Conservation (phyloP, 129 eudicot genomes). For the Chrysanthemum lavandulifolium region DNA sequence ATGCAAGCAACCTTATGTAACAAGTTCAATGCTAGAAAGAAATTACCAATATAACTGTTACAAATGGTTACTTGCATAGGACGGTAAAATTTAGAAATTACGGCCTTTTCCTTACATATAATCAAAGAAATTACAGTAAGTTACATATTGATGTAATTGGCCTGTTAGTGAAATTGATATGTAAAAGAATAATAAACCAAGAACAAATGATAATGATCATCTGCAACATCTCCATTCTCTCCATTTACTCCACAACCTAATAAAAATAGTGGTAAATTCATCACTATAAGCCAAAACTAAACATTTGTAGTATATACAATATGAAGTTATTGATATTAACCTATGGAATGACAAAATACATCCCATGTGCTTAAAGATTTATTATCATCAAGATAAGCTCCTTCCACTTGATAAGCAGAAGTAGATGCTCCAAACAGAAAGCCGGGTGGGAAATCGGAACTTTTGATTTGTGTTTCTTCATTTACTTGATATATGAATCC, state of each 20-base stretch:
- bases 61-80: too few relatives aligned
- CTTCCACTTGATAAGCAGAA: slow-evolving; percentile 84
- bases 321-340: slow-evolving; percentile 4
- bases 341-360: slow-evolving; percentile 37
- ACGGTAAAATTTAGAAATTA: too few relatives aligned
- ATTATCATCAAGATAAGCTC: slow-evolving; percentile 59
- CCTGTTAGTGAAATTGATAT: not conserved
- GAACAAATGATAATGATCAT: slow-evolving; percentile 74
- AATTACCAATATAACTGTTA: too few relatives aligned
- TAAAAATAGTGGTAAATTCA: not conserved
- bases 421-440: slow-evolving; percentile 67
- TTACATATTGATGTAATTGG: not conserved
- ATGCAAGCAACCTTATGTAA: too few relatives aligned
- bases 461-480: slow-evolving; percentile 10
- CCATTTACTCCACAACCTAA: slow-evolving; percentile 40
- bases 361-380: slow-evolving; percentile 62
- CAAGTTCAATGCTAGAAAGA: too few relatives aligned
- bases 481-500: slow-evolving; percentile 7
- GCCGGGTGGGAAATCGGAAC: slow-evolving; percentile 57
- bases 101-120: too few relatives aligned
- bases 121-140: too few relatives aligned
- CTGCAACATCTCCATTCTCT: slow-evolving; percentile 54
- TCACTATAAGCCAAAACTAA: not conserved
- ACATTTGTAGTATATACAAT: not conserved
- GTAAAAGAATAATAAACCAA: slow-evolving; percentile 36